phyloP scores from a whole-genome alignment of 805 yeast species.

The Myxozyma geophila region DNA sequence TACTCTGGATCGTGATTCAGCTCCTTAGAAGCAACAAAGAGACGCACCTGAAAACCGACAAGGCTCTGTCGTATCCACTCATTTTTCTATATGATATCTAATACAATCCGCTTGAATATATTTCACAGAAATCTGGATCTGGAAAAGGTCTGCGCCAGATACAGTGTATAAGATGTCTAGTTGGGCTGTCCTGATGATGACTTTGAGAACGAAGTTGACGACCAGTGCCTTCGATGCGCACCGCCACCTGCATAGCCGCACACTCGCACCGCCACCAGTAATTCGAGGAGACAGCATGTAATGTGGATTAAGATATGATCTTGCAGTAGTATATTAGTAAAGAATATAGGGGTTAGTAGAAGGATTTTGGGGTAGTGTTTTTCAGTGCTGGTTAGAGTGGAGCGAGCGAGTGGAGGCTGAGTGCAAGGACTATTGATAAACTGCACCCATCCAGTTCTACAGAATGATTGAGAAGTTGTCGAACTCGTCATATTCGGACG shows the following conservation, averaged over 20 bases:
- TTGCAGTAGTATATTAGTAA: too few species aligned
- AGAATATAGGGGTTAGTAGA: too few species aligned
- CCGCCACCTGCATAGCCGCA: conserved; percentile 12
- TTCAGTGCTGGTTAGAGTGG: too few species aligned
- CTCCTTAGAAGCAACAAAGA: conserved; percentile 1
- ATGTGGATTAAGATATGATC: not conserved
- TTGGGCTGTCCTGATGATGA: conserved; percentile 1
- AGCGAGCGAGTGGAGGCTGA: too few species aligned
- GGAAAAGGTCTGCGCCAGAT: not conserved
- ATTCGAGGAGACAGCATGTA: not conserved
- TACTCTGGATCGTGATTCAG: not conserved
- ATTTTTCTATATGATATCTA: conserved; percentile 47
- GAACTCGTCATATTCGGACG: too few species aligned
- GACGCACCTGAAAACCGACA: conserved; percentile 91
- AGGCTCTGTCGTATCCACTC: conserved; percentile 99
- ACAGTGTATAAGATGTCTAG: not conserved
- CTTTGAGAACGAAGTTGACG: conserved; percentile 1
- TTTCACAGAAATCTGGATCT: not conserved
- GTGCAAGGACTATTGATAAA: too few species aligned
- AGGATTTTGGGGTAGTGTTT: too few species aligned
- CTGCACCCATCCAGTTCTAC: too few species aligned
- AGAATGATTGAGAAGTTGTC: too few species aligned
- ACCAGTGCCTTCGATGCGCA: conserved; percentile 16
- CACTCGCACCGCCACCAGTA: conserved; percentile 2
- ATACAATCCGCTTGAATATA: not conserved